Conservation (phyloP, 2,329 filamentous ascomycete genomes). For the Xylariaceae sp. region DNA sequence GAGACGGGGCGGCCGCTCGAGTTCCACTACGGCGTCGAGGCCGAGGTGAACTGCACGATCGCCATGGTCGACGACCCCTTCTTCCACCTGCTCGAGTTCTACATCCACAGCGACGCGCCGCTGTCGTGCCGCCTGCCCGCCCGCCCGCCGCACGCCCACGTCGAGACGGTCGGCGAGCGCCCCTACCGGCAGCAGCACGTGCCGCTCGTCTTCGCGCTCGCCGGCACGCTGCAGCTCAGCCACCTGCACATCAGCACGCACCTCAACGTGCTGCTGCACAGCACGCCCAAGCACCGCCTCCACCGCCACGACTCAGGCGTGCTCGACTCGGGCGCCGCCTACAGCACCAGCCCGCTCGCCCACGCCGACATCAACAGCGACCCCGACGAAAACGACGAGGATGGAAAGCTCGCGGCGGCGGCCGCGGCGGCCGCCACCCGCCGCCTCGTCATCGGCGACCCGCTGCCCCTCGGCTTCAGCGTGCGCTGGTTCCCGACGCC, state of each 20-base stretch:
- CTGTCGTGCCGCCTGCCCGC: slow-evolving; percentile 84
- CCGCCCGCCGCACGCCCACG: slow-evolving; percentile 59
- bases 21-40: slow-evolving; percentile 76
- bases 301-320: slow-evolving; percentile 65
- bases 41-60: slow-evolving; percentile 78
- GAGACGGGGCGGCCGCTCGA: slow-evolving; percentile 78
- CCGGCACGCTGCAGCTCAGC: slow-evolving; percentile 79
- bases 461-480: slow-evolving; percentile 68
- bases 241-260: slow-evolving; percentile 87
- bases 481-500: slow-evolving; percentile 83
- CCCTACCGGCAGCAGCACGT: slow-evolving; percentile 56
- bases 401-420: no score
- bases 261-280: slow-evolving; percentile 81
- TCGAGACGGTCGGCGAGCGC: slow-evolving; percentile 47
- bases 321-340: slow-evolving; percentile 79
- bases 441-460: slow-evolving; percentile 81
- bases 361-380: no score
- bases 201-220: slow-evolving; percentile 79
- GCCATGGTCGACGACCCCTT: slow-evolving; percentile 68
- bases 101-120: slow-evolving; percentile 93
- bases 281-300: slow-evolving; percentile 53
- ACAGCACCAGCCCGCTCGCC: slow-evolving; percentile 68
- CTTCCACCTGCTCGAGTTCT: slow-evolving; percentile 91
- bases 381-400: no score
- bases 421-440: slow-evolving; percentile 43